Percentiles rank a stretch among this genome's conserved stretches.
phyloP scores from a whole-genome alignment of 176 grass and related monocot genomes.

The Aegilops longissima region DNA sequence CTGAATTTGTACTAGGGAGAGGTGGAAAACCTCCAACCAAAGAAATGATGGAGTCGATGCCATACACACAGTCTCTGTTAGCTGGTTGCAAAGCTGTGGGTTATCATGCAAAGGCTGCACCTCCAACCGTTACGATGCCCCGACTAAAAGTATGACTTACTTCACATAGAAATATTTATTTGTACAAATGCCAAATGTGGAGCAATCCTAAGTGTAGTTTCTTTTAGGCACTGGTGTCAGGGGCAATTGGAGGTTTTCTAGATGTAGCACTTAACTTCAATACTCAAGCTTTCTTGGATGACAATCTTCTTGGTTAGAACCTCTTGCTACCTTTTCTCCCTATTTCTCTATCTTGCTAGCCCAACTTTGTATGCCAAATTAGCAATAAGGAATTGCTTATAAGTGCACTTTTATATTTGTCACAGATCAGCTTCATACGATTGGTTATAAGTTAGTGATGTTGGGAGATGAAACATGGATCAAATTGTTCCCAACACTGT shows the following conservation, averaged over 20 bases:
- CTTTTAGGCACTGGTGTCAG: conserved; percentile 87
- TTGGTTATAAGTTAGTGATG: conserved; percentile 90
- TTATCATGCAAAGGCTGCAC: conserved; percentile 96
- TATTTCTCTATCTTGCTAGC: background rate
- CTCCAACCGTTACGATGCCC: conserved; percentile 94
- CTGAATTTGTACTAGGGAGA: conserved; percentile 89
- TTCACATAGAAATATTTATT: background rate
- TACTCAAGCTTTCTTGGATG: conserved; percentile 88
- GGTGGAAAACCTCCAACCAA: conserved; percentile 55
- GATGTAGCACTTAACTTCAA: conserved; percentile 98
- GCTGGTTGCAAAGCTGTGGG: conserved; percentile 56
- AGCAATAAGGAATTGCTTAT: background rate
- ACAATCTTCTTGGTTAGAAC: conserved; percentile 87
- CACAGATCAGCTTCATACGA: conserved; percentile 76
- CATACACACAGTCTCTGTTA: conserved; percentile 82
- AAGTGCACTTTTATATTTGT: conserved; percentile 14
- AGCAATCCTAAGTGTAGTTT: background rate
- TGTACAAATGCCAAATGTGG: background rate
- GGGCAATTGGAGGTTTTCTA: conserved; percentile 94
- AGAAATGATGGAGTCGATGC: conserved; percentile 74
- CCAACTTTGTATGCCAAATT: conserved; percentile 4
- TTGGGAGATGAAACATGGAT: conserved; percentile 98
- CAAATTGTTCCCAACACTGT: conserved; percentile 91
- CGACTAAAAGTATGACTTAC: conserved; percentile 67
- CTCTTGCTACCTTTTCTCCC: background rate